Evolutionary conservation across 495 filamentous ascomycete species (phyloP).

Genomic region (Elasticomyces elasticus): DNA sequence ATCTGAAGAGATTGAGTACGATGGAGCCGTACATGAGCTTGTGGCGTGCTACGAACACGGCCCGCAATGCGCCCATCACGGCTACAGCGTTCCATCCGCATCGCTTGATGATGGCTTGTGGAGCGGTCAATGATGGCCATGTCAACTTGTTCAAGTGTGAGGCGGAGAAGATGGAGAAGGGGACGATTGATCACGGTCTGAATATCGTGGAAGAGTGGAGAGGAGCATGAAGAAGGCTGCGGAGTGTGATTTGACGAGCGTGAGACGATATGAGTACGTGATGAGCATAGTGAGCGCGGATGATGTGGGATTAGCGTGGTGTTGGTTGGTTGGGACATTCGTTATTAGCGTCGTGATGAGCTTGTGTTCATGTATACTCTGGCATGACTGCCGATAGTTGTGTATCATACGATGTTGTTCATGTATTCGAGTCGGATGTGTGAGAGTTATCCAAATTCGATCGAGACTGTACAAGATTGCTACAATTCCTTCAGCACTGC

Average conservation of each 20-base stretch:
- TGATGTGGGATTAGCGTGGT: conserved; percentile 3
- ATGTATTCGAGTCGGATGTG: too few relatives aligned
- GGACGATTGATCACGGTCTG: conserved; percentile 1
- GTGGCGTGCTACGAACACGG: conserved; percentile 44
- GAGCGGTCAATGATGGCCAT: conserved; percentile 60
- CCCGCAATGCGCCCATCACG: conserved; percentile 63
- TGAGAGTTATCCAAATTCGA: too few relatives aligned
- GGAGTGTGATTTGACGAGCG: neutral
- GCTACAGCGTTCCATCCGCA: conserved; percentile 92
- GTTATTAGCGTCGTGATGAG: neutral
- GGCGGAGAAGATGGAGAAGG: conserved; percentile 20
- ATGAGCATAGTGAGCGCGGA: neutral
- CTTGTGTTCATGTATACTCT: too few relatives aligned
- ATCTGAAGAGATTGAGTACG: conserved; percentile 52
- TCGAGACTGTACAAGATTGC: too few relatives aligned
- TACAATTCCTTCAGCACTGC: too few relatives aligned
- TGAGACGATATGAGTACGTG: neutral
- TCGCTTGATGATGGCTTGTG: conserved; percentile 78
- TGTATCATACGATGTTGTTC: too few relatives aligned
- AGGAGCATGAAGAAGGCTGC: neutral
- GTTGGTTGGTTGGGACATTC: neutral
- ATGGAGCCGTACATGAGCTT: conserved; percentile 84
- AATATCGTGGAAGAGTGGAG: conserved; percentile 14
- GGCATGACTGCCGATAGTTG: too few relatives aligned
- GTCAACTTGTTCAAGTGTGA: conserved; percentile 63